A percentile compares a stretch with the other conserved stretches of the same genome.
Conservation (phyloP, 1,139 yeast genomes). For the Lodderomyces orthopsilosis region DNA sequence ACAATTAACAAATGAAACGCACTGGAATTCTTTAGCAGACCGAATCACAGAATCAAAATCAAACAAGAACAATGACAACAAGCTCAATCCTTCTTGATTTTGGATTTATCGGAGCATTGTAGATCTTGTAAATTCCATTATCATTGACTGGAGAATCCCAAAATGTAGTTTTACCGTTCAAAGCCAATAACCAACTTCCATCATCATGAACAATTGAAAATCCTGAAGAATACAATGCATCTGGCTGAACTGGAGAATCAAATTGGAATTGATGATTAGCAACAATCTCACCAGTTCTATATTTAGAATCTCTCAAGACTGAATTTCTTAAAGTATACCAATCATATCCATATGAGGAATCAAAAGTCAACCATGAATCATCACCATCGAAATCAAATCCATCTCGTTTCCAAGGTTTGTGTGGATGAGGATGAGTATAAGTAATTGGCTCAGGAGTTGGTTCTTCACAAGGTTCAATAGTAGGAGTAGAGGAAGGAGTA, state of each 20-base stretch:
- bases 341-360: background rate
- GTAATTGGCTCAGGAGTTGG: constrained; percentile 1
- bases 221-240: constrained; percentile 10
- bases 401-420: constrained; percentile 2
- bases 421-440: background rate
- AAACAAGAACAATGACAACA: constrained; percentile 4
- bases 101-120: constrained; percentile 7
- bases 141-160: constrained; percentile 10
- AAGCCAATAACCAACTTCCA: constrained; percentile 21
- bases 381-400: background rate
- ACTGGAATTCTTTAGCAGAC: background rate
- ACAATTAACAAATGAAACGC: background rate
- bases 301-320: constrained; percentile 34
- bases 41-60: background rate
- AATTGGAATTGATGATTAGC: constrained; percentile 48
- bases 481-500: constrained; percentile 1
- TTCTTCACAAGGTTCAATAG: background rate
- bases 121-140: constrained; percentile 8
- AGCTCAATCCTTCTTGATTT: constrained; percentile 6
- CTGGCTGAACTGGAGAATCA: constrained; percentile 46
- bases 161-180: constrained; percentile 11
- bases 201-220: constrained; percentile 17
- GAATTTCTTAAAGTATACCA: constrained; percentile 47
- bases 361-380: constrained; percentile 4
- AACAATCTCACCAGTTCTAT: constrained; percentile 43